Percentiles rank a stretch among this genome's conserved stretches.
Conservation (phyloP, 2,329 filamentous ascomycete species). For the Fusarium penzigii region DNA sequence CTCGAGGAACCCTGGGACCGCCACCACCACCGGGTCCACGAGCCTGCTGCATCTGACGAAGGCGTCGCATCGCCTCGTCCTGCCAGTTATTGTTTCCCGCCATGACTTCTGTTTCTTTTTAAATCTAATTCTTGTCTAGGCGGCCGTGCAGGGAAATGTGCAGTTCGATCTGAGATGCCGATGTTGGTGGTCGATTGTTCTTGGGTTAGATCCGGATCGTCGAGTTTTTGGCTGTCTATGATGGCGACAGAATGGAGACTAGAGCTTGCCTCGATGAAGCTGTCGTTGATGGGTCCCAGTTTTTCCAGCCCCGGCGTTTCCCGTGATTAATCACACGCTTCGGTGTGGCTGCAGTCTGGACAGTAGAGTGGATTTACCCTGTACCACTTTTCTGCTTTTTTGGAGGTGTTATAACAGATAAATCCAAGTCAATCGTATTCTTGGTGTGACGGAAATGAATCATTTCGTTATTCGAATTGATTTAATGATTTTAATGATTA, state of each 20-base stretch:
- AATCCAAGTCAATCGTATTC: no score
- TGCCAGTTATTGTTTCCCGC: conserved; percentile 42
- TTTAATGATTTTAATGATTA: no score
- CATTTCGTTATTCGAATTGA: no score
- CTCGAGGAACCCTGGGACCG: conserved; percentile 44
- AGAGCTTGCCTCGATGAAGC: conserved; percentile 29
- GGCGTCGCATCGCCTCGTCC: conserved; percentile 53
- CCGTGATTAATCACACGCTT: conserved; percentile 3
- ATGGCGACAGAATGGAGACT: conserved; percentile 17
- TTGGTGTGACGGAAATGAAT: no score
- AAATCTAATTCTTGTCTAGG: conserved; percentile 3
- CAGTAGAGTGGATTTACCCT: not conserved
- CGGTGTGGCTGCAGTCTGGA: not conserved
- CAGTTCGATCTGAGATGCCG: conserved; percentile 16
- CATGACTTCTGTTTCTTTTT: conserved; percentile 23
- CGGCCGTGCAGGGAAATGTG: not conserved
- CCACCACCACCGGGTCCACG: conserved; percentile 43
- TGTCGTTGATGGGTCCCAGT: conserved; percentile 26
- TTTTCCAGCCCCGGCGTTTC: conserved; percentile 26
- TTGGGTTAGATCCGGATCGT: not conserved
- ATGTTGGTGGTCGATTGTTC: not conserved
- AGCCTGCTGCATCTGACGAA: conserved; percentile 50
- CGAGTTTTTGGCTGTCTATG: conserved; percentile 15
- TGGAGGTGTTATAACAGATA: no score
- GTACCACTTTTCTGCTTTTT: not conserved